Conservation (phyloP, 139 green algal species). For the Chlorella vulgaris region DNA sequence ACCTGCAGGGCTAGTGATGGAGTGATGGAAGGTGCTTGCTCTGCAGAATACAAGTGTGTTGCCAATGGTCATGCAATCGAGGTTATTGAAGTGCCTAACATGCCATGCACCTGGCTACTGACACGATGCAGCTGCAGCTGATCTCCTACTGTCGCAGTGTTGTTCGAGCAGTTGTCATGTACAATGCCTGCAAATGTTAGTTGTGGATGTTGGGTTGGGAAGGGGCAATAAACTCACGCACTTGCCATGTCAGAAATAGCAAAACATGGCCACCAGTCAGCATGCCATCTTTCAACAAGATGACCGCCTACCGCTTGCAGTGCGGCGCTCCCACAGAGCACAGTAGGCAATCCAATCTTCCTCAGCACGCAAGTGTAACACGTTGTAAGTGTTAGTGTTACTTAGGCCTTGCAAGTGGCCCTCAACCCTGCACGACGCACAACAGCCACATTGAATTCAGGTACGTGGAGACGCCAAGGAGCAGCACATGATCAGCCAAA, state of each 20-base stretch:
- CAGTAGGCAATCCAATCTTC: too few species aligned
- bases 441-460: not conserved
- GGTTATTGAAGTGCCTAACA: not conserved
- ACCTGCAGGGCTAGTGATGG: not conserved
- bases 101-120: not conserved
- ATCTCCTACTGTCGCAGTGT: constrained; percentile 3
- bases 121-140: constrained; percentile 4
- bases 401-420: too few species aligned
- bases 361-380: too few species aligned
- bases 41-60: not conserved
- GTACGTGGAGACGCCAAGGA: not conserved
- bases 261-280: not conserved
- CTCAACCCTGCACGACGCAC: too few species aligned
- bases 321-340: too few species aligned
- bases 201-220: not conserved
- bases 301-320: too few species aligned
- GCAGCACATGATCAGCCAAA: not conserved
- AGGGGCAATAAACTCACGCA: not conserved
- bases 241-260: not conserved
- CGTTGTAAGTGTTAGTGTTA: too few species aligned
- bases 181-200: constrained; percentile 6
- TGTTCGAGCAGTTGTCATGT: constrained; percentile 24
- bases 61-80: not conserved
- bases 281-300: too few species aligned
- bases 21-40: not conserved